These are phyloP conservation scores for Graphilbum ipis-grandicollis DNA, from an alignment of 2,329 filamentous ascomycete genomes.

Conservation along the genomic window DNA sequence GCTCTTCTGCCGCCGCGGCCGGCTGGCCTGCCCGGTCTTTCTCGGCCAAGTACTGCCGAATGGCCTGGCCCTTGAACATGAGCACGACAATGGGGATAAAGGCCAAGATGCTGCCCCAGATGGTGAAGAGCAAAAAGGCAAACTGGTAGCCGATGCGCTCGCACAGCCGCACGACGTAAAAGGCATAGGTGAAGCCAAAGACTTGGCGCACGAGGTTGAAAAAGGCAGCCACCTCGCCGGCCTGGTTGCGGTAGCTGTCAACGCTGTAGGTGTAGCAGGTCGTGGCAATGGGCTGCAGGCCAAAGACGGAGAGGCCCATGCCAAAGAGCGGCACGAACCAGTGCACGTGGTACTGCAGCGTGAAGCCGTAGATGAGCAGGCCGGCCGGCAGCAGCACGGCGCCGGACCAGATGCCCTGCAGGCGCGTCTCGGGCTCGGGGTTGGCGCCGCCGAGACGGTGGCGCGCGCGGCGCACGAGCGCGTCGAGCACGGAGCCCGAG, in stretches of 20 bases:
- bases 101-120: not conserved
- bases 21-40: not conserved
- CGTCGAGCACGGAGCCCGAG: constrained; percentile 26
- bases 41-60: not conserved
- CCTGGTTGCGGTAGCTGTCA: constrained; percentile 19
- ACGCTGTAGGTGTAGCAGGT: constrained; percentile 28
- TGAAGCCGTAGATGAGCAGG: constrained; percentile 28
- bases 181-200: constrained; percentile 2
- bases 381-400: constrained; percentile 23
- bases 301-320: constrained; percentile 19
- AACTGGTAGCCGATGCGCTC: constrained; percentile 2
- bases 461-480: constrained; percentile 24
- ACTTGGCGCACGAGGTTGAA: constrained; percentile 3
- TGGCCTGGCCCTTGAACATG: not conserved
- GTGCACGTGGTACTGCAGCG: constrained; percentile 21
- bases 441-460: constrained; percentile 13
- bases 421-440: constrained; percentile 24
- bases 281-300: constrained; percentile 24
- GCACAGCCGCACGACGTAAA: constrained; percentile 3
- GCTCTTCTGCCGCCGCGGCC: not conserved
- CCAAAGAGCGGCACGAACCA: constrained; percentile 29
- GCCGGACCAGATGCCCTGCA: constrained; percentile 23
- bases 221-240: not conserved
- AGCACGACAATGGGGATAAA: not conserved
- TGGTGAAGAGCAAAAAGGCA: constrained; percentile 1